These are phyloP conservation scores for Pichia nakasei DNA, from an alignment of 805 yeast genomes.

Conservation along the genomic window DNA sequence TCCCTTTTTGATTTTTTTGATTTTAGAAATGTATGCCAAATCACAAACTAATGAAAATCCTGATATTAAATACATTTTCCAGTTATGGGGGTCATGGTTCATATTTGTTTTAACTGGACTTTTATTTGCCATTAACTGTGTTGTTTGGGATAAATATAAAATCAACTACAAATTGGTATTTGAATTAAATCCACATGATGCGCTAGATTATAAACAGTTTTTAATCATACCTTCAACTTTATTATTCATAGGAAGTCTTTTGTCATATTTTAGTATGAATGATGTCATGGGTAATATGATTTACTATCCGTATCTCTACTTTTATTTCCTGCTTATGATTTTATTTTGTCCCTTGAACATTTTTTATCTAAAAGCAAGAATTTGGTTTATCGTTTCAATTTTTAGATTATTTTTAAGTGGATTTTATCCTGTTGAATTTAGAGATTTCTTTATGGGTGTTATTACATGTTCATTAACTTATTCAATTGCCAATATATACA, in stretches of 20 bases:
- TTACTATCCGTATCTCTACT: conserved; percentile 71
- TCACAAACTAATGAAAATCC: conserved; percentile 31
- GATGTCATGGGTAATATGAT: conserved; percentile 45
- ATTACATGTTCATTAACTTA: conserved; percentile 82
- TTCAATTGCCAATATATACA: conserved; percentile 72
- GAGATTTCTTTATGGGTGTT: conserved; percentile 91
- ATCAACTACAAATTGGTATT: conserved; percentile 89
- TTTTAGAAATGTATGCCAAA: conserved; percentile 7
- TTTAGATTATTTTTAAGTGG: conserved; percentile 77
- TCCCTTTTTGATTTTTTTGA: conserved; percentile 41
- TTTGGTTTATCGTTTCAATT: conserved; percentile 64
- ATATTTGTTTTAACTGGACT: conserved; percentile 50
- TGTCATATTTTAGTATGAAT: conserved; percentile 67
- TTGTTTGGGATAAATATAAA: conserved; percentile 62
- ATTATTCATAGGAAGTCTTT: conserved; percentile 45
- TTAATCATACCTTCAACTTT: conserved; percentile 53
- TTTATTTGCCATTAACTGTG: conserved; percentile 60
- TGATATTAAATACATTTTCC: conserved; percentile 55
- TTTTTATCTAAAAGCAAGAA: conserved; percentile 50
- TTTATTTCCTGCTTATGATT: conserved; percentile 40
- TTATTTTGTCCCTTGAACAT: conserved; percentile 56
- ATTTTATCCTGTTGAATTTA: conserved; percentile 86
- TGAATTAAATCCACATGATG: conserved; percentile 67
- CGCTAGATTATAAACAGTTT: conserved; percentile 57
- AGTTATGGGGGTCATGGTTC: conserved; percentile 89